phyloP scores from a whole-genome alignment of 2,329 filamentous ascomycete species.

The Pseudogymnoascus sp. region DNA sequence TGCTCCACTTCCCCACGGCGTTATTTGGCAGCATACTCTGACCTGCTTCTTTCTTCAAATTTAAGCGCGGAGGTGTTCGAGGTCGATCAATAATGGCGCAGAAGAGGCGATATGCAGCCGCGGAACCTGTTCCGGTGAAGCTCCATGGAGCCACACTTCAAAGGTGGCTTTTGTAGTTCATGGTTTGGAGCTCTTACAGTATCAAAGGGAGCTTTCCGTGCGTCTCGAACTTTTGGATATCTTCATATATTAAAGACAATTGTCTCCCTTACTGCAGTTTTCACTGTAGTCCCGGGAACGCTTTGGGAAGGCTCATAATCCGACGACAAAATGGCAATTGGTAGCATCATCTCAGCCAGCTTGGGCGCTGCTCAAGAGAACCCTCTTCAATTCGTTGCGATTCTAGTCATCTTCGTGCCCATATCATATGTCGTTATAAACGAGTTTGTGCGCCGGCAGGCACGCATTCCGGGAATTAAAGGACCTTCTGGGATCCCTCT shows the following conservation, averaged over 20 bases:
- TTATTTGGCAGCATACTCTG: neutral
- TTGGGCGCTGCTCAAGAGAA: slow-evolving; percentile 11
- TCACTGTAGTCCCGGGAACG: neutral
- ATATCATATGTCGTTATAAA: slow-evolving; percentile 19
- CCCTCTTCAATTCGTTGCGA: slow-evolving; percentile 12
- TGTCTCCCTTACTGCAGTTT: neutral
- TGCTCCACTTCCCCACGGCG: neutral
- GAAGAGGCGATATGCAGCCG: neutral
- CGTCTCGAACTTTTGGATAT: neutral
- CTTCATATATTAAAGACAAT: neutral
- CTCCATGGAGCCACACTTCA: neutral
- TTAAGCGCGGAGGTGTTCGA: neutral
- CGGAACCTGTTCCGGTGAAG: neutral
- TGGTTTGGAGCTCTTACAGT: neutral
- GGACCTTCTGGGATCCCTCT: slow-evolving; percentile 44
- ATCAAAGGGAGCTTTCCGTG: neutral
- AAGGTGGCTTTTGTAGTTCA: neutral
- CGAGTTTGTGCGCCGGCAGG: slow-evolving; percentile 17
- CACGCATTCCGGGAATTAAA: slow-evolving; percentile 37
- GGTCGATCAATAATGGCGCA: neutral
- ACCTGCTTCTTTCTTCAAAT: neutral
- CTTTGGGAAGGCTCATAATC: neutral
- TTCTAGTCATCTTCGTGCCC: slow-evolving; percentile 12
- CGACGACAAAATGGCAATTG: slow-evolving; percentile 15
- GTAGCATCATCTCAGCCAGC: slow-evolving; percentile 12